These are phyloP conservation scores for Penicillium pulvis DNA, from an alignment of 495 filamentous ascomycete genomes.

Conservation along the genomic window DNA sequence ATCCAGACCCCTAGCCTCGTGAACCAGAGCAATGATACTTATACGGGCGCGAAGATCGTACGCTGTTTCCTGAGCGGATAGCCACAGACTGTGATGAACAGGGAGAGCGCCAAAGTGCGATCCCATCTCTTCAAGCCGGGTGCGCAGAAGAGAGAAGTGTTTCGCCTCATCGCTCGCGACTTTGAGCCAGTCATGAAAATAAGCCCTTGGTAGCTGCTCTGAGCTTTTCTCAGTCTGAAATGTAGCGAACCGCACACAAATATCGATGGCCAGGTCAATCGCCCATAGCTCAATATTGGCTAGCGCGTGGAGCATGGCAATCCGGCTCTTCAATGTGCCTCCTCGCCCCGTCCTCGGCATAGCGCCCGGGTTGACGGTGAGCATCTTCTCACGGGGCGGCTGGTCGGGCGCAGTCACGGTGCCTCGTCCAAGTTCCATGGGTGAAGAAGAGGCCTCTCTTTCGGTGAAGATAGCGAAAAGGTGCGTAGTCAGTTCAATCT, in stretches of 20 bases:
- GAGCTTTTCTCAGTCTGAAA: conserved; percentile 41
- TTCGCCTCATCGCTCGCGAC: conserved; percentile 57
- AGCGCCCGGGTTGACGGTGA: conserved; percentile 41
- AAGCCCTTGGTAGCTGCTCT: conserved; percentile 46
- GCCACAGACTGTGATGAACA: conserved; percentile 54
- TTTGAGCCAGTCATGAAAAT: conserved; percentile 58
- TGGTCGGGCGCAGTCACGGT: conserved; percentile 41
- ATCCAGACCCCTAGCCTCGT: conserved; percentile 55
- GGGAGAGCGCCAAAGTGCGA: conserved; percentile 52
- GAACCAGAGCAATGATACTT: conserved; percentile 54
- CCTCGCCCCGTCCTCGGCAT: conserved; percentile 48
- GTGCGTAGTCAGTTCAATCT: conserved; percentile 54
- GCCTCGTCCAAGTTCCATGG: conserved; percentile 49
- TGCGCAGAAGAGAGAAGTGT: conserved; percentile 54
- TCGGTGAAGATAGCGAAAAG: conserved; percentile 48
- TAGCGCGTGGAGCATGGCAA: conserved; percentile 54
- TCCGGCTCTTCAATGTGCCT: conserved; percentile 50
- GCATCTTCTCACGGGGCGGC: conserved; percentile 49
- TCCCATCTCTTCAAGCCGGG: conserved; percentile 52
- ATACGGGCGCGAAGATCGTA: conserved; percentile 53
- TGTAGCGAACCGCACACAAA: conserved; percentile 53
- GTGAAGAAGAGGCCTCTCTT: conserved; percentile 40
- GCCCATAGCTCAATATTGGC: conserved; percentile 59
- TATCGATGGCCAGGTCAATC: conserved; percentile 57
- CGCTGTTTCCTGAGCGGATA: conserved; percentile 48